These are phyloP conservation scores for Polyporus tsugae DNA, from an alignment of 1,284 basidiomycete species.

Conservation along the genomic window DNA sequence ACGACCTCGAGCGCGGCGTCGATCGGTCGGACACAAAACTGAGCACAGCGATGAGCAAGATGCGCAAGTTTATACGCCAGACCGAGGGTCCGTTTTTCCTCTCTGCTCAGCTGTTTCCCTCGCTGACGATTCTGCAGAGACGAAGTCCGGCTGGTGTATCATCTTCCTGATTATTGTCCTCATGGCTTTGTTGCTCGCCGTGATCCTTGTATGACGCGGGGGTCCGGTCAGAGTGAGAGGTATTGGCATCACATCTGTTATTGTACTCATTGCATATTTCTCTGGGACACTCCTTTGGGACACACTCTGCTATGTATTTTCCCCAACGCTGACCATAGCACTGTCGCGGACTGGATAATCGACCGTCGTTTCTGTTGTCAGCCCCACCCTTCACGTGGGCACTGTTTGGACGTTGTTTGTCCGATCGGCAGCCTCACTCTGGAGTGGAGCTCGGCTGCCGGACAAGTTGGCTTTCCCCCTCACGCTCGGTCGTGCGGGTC, in stretches of 20 bases:
- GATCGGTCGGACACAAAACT: slow-evolving; percentile 80
- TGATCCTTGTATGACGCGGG: slow-evolving; percentile 58
- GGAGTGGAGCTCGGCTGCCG: slow-evolving; percentile 1
- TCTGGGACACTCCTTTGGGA: slow-evolving; percentile 23
- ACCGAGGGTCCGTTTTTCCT: slow-evolving; percentile 71
- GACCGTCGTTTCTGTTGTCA: not conserved
- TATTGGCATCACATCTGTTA: slow-evolving; percentile 16
- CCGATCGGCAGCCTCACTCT: slow-evolving; percentile 22
- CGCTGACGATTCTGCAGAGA: slow-evolving; percentile 52
- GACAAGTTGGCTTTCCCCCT: slow-evolving; percentile 22
- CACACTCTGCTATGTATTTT: slow-evolving; percentile 25
- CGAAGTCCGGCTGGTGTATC: slow-evolving; percentile 79
- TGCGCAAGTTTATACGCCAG: slow-evolving; percentile 84
- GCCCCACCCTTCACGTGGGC: slow-evolving; percentile 4
- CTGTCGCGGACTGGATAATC: not conserved
- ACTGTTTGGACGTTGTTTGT: slow-evolving; percentile 38
- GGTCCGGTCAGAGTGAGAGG: slow-evolving; percentile 2
- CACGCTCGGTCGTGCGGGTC: slow-evolving; percentile 31
- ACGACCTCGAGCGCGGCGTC: slow-evolving; percentile 80
- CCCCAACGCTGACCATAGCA: slow-evolving; percentile 6
- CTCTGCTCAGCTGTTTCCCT: not conserved
- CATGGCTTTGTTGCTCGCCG: slow-evolving; percentile 60
- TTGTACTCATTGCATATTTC: slow-evolving; percentile 26
- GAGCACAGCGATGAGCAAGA: slow-evolving; percentile 69
- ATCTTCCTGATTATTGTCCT: slow-evolving; percentile 66